Percentiles rank a stretch among this genome's conserved stretches.
phyloP scores from a whole-genome alignment of 768 basidiomycete genomes.

The Suillus brevipes region DNA sequence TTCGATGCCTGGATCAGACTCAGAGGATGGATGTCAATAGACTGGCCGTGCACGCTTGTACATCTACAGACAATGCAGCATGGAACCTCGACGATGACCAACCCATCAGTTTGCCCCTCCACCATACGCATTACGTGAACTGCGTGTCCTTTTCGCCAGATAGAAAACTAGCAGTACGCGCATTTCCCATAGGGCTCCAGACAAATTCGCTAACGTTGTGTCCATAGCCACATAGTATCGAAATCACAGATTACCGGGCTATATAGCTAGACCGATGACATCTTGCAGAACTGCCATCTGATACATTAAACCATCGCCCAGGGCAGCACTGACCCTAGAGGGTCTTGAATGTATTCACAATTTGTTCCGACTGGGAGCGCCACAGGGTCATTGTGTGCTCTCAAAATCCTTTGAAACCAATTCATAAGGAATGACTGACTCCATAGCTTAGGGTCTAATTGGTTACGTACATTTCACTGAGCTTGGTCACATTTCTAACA shows the following conservation, averaged over 20 bases:
- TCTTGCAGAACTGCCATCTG: conserved; percentile 21
- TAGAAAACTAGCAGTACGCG: neutral
- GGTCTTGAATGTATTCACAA: conserved; percentile 43
- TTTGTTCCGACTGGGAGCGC: conserved; percentile 39
- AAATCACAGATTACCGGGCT: conserved; percentile 8
- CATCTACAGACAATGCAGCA: too few species aligned
- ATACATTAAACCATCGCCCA: too few species aligned
- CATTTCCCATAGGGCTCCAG: neutral
- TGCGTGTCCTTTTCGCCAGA: too few species aligned
- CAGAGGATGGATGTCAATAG: neutral
- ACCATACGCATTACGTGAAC: too few species aligned
- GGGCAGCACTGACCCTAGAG: conserved; percentile 30
- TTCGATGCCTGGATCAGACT: neutral
- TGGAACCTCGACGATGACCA: too few species aligned
- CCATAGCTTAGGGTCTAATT: too few species aligned
- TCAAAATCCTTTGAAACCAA: conserved; percentile 41
- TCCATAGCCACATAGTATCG: conserved; percentile 17
- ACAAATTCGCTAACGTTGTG: conserved; percentile 4
- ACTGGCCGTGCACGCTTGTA: too few species aligned
- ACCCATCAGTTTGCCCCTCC: too few species aligned
- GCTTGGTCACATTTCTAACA: conserved; percentile 1
- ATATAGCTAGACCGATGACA: conserved; percentile 7
- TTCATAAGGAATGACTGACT: neutral
- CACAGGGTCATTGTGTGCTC: conserved; percentile 40
- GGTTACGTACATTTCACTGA: conserved; percentile 19